These are phyloP conservation scores for Nitzschia palea DNA, from an alignment of 108 stramenopile genomes.

Conservation along the genomic window DNA sequence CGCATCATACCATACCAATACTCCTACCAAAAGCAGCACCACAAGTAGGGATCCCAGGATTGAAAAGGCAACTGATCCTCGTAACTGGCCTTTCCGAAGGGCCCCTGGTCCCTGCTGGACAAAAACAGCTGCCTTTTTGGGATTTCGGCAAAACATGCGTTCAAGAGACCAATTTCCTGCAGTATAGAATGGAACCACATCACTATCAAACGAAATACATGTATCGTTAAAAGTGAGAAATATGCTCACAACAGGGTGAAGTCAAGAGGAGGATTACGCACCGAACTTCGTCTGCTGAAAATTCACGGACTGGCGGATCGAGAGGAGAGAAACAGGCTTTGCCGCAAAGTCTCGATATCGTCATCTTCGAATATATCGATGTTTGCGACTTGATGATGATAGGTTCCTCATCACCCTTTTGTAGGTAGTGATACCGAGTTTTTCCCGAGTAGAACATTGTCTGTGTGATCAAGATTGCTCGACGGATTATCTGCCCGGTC, in stretches of 20 bases:
- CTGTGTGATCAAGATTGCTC: background rate
- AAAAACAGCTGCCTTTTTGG: slow-evolving; percentile 7
- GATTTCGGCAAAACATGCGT: slow-evolving; percentile 30
- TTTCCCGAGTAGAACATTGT: slow-evolving; percentile 4
- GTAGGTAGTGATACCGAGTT: background rate
- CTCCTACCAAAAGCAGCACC: slow-evolving; percentile 10
- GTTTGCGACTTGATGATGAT: background rate
- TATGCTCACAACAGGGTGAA: too few species aligned
- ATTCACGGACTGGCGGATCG: background rate
- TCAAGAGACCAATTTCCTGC: slow-evolving; percentile 46
- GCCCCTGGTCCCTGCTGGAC: slow-evolving; percentile 28
- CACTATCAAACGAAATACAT: slow-evolving; percentile 11
- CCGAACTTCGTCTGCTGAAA: background rate
- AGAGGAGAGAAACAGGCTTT: background rate
- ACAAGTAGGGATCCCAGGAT: slow-evolving; percentile 27
- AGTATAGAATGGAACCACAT: slow-evolving; percentile 53
- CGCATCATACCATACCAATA: background rate
- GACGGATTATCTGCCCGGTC: background rate
- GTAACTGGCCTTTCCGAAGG: slow-evolving; percentile 17
- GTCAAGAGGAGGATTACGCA: background rate
- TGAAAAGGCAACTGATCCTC: slow-evolving; percentile 21
- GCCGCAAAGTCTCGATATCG: background rate
- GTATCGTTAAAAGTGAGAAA: background rate
- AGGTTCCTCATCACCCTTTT: background rate
- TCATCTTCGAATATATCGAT: slow-evolving; percentile 1